Percentiles rank a stretch among this genome's conserved stretches.
phyloP scores from a whole-genome alignment of 768 basidiomycete species.

The Lentinula sp. region DNA sequence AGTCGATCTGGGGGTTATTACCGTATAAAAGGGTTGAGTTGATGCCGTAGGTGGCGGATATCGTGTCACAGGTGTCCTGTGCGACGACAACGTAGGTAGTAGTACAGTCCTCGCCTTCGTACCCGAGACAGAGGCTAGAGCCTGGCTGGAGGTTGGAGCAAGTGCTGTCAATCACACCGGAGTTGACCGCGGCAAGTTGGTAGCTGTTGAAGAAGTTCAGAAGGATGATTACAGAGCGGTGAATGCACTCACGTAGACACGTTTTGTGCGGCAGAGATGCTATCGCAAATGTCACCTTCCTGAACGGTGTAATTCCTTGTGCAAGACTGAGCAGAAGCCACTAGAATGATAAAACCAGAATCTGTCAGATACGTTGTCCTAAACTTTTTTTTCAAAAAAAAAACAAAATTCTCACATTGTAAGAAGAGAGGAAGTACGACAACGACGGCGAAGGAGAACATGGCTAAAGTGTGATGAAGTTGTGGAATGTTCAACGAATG shows the following conservation, averaged over 20 bases:
- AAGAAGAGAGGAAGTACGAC: slow-evolving; percentile 41
- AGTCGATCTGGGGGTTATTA: slow-evolving; percentile 74
- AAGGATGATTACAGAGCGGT: not conserved
- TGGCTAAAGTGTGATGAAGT: not conserved
- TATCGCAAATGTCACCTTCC: slow-evolving; percentile 58
- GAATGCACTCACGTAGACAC: slow-evolving; percentile 50
- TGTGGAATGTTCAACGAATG: not conserved
- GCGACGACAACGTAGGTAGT: slow-evolving; percentile 48
- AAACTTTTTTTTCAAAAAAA: not conserved
- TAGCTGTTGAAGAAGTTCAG: slow-evolving; percentile 35
- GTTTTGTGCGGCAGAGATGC: slow-evolving; percentile 54
- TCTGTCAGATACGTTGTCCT: not conserved
- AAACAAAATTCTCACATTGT: slow-evolving; percentile 23
- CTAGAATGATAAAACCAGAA: slow-evolving; percentile 9
- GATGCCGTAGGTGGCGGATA: slow-evolving; percentile 33
- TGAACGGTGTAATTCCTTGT: slow-evolving; percentile 55
- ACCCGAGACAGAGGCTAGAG: slow-evolving; percentile 55
- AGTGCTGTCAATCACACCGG: slow-evolving; percentile 33
- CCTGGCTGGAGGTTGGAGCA: slow-evolving; percentile 59
- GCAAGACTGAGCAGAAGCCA: slow-evolving; percentile 36
- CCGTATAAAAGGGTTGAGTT: slow-evolving; percentile 45
- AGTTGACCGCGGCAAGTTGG: slow-evolving; percentile 66
- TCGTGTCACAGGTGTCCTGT: slow-evolving; percentile 54
- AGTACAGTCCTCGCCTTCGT: slow-evolving; percentile 52
- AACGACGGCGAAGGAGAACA: slow-evolving; percentile 23